Conservation (phyloP, 2,329 filamentous ascomycete species). For the Fusarium sarcochroum region DNA sequence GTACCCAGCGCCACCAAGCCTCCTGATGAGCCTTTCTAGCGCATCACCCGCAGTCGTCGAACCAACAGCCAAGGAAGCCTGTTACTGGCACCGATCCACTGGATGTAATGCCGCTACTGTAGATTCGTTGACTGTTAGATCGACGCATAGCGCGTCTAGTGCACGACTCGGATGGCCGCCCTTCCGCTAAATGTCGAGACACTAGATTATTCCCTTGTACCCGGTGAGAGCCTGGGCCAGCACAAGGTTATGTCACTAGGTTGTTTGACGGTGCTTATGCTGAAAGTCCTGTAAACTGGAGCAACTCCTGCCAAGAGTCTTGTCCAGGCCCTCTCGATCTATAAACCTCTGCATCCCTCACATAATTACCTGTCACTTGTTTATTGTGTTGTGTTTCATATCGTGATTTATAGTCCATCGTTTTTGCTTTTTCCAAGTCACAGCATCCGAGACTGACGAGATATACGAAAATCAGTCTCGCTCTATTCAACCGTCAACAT, state of each 20-base stretch:
- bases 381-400: conserved; percentile 4
- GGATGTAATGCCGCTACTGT: conserved; percentile 11
- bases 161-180: conserved; percentile 43
- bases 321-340: background rate
- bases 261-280: background rate
- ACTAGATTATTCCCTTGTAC: conserved; percentile 16
- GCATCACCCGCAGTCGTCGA: conserved; percentile 1
- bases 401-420: conserved; percentile 1
- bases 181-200: conserved; percentile 32
- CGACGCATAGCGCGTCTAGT: conserved; percentile 24
- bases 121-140: conserved; percentile 27
- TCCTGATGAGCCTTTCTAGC: background rate
- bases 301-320: background rate
- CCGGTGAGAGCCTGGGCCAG: conserved; percentile 33
- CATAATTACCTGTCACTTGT: conserved; percentile 1
- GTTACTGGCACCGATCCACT: conserved; percentile 2
- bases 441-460: background rate
- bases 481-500: conserved; percentile 5
- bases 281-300: background rate
- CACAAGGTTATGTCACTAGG: conserved; percentile 7
- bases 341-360: conserved; percentile 17
- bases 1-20: conserved; percentile 5
- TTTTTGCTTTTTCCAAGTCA: background rate
- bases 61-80: conserved; percentile 9
- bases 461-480: background rate